A percentile compares a stretch with the other conserved stretches of the same genome.
Conservation (phyloP, 164 flowering plant genomes). For the Tetracentron sinense region DNA sequence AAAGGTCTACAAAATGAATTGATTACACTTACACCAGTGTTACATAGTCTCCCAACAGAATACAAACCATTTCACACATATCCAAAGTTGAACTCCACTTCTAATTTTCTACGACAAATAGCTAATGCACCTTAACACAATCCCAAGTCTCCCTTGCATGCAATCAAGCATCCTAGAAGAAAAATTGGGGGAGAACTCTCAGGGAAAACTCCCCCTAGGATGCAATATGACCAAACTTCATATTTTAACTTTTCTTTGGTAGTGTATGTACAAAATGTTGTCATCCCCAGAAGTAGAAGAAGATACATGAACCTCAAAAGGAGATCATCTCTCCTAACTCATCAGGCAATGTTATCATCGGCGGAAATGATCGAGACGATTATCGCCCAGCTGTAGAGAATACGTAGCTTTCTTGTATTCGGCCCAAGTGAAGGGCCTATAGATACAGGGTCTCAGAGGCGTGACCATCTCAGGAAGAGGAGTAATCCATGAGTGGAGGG, state of each 20-base stretch:
- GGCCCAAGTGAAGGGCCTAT: constrained; percentile 72
- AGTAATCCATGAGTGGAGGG: constrained; percentile 44
- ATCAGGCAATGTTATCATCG: background rate
- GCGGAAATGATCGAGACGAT: constrained; percentile 39
- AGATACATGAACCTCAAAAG: no score
- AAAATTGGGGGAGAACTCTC: constrained; percentile 3
- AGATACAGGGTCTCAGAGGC: constrained; percentile 33
- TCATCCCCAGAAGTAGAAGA: no score
- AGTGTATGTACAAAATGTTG: no score
- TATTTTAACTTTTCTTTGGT: background rate
- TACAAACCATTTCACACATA: no score
- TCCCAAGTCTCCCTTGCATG: no score
- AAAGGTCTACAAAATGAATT: no score
- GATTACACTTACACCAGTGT: no score
- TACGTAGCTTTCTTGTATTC: constrained; percentile 66
- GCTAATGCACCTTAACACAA: no score
- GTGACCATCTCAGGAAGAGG: constrained; percentile 49
- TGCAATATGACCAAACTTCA: constrained; percentile 9
- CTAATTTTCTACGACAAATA: no score
- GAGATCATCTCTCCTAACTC: no score
- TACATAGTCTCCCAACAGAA: no score
- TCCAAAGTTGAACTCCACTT: no score
- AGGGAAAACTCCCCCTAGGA: background rate
- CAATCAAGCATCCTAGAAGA: background rate
- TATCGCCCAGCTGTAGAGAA: constrained; percentile 43